Evolutionary conservation across 805 yeast genomes (phyloP), one percentile per base, ranked within the genome.

Genomic region (Ogataea naganishii): DNA sequence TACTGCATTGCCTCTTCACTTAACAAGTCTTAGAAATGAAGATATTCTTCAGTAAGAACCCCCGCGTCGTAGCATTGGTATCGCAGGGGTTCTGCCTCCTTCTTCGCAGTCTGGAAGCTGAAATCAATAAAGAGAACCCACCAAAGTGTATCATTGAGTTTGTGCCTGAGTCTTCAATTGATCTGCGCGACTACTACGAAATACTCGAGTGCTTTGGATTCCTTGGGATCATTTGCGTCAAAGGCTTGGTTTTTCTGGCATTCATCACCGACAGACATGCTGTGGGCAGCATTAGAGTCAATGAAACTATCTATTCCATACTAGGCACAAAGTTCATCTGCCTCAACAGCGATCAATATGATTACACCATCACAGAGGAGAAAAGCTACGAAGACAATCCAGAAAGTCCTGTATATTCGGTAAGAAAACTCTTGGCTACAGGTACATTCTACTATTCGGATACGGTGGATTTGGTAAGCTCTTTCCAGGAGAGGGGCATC

Each of bases 1-100:
- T n/a, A n/a, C n/a, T n/a, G n/a, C n/a, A n/a, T n/a, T n/a, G n/a
- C n/a, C n/a, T n/a, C n/a, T n/a, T n/a, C n/a, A n/a, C n/a, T n/a
- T n/a, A n/a, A n/a, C n/a, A n/a, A n/a, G n/a, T n/a, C n/a, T 14
- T 13, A 7, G 11, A 3, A 4, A 81, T 82, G 86, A 68, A 60
- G 50, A 65, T 82, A 9, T 75, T 64, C 51, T 62, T 80, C 31
- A 72, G 80, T 33, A 70, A 66, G 33, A 51, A 62, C 20, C 89
- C 92, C 2, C 61, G 95, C 32, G 69, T 88, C 8, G 60, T 83
- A 34, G 79, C 83, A 2, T 59, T 85, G 3, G 70, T 75, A 3
- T 68, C 79, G 14, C 64, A 67, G 25, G 68, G 66, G 17, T 69
- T 62, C 47, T 82, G 77, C 1, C 60, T 85, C 36, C 60, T 78